Percentiles rank a stretch among this genome's conserved stretches.
Conservation (phyloP, 1,139 yeast genomes). For the Sugiyamaella neomexicana region DNA sequence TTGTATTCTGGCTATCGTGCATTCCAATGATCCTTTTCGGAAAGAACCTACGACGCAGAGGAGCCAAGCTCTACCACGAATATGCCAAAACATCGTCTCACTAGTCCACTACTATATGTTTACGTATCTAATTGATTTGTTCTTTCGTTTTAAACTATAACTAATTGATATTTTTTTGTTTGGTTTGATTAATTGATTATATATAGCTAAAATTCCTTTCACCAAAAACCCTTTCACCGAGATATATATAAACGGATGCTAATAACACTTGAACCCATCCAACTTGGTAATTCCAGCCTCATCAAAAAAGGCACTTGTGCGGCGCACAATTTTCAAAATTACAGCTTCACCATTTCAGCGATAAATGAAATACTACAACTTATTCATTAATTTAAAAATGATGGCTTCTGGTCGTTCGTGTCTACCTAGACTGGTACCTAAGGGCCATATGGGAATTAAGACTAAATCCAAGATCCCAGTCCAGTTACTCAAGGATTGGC, state of each 20-base stretch:
- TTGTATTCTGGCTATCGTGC: slow-evolving; percentile 47
- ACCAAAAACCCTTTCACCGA: too few species aligned
- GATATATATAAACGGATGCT: too few species aligned
- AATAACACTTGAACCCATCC: too few species aligned
- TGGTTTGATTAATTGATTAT: too few species aligned
- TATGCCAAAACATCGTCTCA: slow-evolving; percentile 16
- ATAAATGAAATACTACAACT: not conserved
- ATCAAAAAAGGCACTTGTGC: not conserved
- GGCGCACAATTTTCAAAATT: slow-evolving; percentile 1
- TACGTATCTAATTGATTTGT: not conserved
- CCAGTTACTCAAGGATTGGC: slow-evolving; percentile 68
- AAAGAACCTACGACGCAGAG: slow-evolving; percentile 27
- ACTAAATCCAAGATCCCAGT: slow-evolving; percentile 54
- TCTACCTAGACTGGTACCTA: not conserved
- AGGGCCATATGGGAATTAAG: slow-evolving; percentile 29
- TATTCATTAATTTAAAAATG: not conserved
- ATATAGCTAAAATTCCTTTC: too few species aligned
- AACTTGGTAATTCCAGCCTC: not conserved
- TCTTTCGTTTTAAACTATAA: not conserved
- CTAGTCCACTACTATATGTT: not conserved
- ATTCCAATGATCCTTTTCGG: slow-evolving; percentile 43
- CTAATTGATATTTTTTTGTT: not conserved
- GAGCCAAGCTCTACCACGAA: slow-evolving; percentile 14
- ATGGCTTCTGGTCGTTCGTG: slow-evolving; percentile 4
- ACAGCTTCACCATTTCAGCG: not conserved